phyloP scores from a whole-genome alignment of 202 grass and related monocot species.

The Cymbopogon flexuosus region DNA sequence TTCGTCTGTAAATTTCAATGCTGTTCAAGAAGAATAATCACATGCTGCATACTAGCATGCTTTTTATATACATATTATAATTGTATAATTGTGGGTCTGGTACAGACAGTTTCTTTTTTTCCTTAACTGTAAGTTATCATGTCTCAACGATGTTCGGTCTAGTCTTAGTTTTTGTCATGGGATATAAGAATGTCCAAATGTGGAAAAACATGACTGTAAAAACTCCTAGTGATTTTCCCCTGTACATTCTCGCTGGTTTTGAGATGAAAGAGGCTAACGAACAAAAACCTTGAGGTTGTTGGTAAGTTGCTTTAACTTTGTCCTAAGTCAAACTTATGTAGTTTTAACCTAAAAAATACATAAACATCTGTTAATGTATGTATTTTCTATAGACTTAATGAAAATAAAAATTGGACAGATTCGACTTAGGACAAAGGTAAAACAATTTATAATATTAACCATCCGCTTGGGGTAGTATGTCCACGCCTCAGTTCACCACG shows the following conservation, averaged over 20 bases:
- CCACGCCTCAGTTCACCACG: too few species aligned
- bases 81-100: background rate
- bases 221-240: background rate
- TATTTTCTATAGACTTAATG: too few species aligned
- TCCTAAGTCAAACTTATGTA: background rate
- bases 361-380: background rate
- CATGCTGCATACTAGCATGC: background rate
- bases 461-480: too few species aligned
- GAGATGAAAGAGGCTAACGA: background rate
- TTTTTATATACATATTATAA: background rate
- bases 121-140: background rate
- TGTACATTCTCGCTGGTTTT: background rate
- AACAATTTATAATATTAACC: too few species aligned
- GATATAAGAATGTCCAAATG: background rate
- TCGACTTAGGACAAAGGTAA: too few species aligned
- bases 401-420: too few species aligned
- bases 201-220: background rate
- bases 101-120: background rate
- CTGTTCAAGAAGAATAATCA: slow-evolving; percentile 21
- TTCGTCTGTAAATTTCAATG: slow-evolving; percentile 26
- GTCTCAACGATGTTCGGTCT: background rate
- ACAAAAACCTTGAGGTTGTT: background rate
- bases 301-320: background rate
- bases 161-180: background rate
- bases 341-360: background rate